Evolutionary conservation across 768 basidiomycete genomes (phyloP).

Genomic region (Antrodiella citrinella): DNA sequence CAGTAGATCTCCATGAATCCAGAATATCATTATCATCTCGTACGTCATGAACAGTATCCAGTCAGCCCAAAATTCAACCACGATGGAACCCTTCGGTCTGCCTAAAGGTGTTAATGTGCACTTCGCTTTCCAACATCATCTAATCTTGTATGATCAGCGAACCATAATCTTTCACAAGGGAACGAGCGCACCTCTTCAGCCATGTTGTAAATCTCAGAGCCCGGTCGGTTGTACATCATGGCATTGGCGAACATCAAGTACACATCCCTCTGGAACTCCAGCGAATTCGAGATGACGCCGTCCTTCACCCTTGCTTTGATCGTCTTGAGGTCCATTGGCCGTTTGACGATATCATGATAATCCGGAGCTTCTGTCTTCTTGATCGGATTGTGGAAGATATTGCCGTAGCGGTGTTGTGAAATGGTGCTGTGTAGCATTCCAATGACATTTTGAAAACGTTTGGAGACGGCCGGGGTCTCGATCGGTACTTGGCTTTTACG

Average conservation of each 20-base stretch:
- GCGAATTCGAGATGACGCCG: constrained; percentile 68
- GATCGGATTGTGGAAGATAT: constrained; percentile 88
- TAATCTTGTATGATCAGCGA: constrained; percentile 17
- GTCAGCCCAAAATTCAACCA: neutral
- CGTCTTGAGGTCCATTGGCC: constrained; percentile 94
- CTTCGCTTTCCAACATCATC: constrained; percentile 76
- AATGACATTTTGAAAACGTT: constrained; percentile 80
- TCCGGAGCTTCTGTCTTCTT: constrained; percentile 83
- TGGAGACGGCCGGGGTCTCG: constrained; percentile 30
- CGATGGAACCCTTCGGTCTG: constrained; percentile 62
- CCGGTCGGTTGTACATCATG: constrained; percentile 91
- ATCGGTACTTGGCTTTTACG: constrained; percentile 12
- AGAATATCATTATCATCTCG: constrained; percentile 11
- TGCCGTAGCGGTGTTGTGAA: constrained; percentile 78
- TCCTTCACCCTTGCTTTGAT: constrained; percentile 84
- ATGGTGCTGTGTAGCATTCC: constrained; percentile 76
- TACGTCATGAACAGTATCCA: neutral
- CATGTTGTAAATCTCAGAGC: constrained; percentile 82
- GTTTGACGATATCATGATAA: constrained; percentile 85
- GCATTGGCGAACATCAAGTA: constrained; percentile 95
- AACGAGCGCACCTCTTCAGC: constrained; percentile 72
- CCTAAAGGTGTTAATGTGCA: constrained; percentile 56
- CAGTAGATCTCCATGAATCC: neutral
- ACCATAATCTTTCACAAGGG: constrained; percentile 2
- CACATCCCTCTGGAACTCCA: constrained; percentile 86